Evolutionary conservation across 1,139 yeast species (phyloP).

Genomic region (Debaryomycetaceae sp.): DNA sequence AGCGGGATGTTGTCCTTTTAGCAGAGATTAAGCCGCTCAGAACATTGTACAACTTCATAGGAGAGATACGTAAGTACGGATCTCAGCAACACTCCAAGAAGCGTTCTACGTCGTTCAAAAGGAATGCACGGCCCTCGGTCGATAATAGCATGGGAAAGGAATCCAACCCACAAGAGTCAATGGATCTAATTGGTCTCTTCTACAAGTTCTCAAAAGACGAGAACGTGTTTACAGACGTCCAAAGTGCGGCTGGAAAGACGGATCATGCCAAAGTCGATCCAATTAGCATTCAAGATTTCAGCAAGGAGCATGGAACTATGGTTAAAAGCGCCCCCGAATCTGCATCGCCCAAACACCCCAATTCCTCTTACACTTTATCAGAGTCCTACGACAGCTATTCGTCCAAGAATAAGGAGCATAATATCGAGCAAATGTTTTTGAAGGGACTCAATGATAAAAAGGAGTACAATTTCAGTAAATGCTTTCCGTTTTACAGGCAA

Average conservation of each 20-base stretch:
- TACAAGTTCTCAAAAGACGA: constrained; percentile 44
- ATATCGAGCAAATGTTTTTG: constrained; percentile 20
- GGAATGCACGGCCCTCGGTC: constrained; percentile 14
- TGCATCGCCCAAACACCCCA: background rate
- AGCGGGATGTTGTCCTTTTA: constrained; percentile 30
- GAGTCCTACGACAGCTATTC: background rate
- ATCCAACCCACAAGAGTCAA: constrained; percentile 18
- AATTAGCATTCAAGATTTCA: background rate
- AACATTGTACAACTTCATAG: constrained; percentile 41
- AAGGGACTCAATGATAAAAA: constrained; percentile 37
- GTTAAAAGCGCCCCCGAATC: background rate
- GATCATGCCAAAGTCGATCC: constrained; percentile 1
- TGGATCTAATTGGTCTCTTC: constrained; percentile 37
- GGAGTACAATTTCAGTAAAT: constrained; percentile 68
- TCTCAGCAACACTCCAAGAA: constrained; percentile 8
- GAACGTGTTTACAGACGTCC: background rate
- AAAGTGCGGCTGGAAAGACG: background rate
- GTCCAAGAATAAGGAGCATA: constrained; percentile 1
- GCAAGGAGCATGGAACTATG: background rate
- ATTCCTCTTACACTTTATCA: background rate
- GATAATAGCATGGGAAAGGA: constrained; percentile 20
- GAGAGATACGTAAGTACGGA: constrained; percentile 15
- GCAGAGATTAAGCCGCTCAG: constrained; percentile 51
- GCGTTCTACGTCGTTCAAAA: constrained; percentile 23
- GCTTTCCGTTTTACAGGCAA: constrained; percentile 80